Percentiles rank a stretch among this genome's conserved stretches.
Evolutionary conservation across 257 asterid species (phyloP).

Genomic region (Avicennia marina): DNA sequence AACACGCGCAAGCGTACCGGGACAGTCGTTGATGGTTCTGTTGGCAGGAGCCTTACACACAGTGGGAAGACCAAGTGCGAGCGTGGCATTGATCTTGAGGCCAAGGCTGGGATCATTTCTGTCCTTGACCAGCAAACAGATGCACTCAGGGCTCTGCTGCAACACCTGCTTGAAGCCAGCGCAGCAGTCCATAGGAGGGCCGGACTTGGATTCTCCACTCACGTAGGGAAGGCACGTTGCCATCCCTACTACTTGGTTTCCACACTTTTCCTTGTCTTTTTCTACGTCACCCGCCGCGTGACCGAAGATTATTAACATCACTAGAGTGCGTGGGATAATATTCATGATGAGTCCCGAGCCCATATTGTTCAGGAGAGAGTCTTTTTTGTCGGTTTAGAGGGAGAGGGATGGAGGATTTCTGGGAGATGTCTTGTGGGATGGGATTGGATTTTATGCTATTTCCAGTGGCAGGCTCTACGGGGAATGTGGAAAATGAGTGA

Average conservation of each 20-base stretch:
- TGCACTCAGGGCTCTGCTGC: slow-evolving; percentile 50
- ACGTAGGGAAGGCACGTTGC: slow-evolving; percentile 76
- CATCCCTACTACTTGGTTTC: slow-evolving; percentile 45
- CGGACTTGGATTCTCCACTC: slow-evolving; percentile 33
- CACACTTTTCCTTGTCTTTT: slow-evolving; percentile 62
- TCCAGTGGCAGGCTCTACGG: too few relatives aligned
- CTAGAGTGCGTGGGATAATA: too few relatives aligned
- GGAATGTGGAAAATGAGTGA: too few relatives aligned
- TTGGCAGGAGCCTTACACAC: slow-evolving; percentile 50
- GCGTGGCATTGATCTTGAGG: slow-evolving; percentile 65
- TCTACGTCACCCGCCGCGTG: slow-evolving; percentile 37
- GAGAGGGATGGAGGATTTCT: too few relatives aligned
- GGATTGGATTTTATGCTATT: too few relatives aligned
- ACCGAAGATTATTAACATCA: too few relatives aligned
- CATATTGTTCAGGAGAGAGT: too few relatives aligned
- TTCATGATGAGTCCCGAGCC: too few relatives aligned
- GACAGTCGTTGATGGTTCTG: slow-evolving; percentile 47
- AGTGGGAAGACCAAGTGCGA: slow-evolving; percentile 62
- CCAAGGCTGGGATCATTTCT: slow-evolving; percentile 71
- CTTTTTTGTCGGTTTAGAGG: too few relatives aligned
- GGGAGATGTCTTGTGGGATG: too few relatives aligned
- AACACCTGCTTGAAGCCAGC: slow-evolving; percentile 51
- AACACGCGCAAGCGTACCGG: too few relatives aligned
- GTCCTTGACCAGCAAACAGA: slow-evolving; percentile 66
- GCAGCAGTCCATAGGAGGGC: slow-evolving; percentile 70